Conservation (phyloP, 805 yeast genomes). For the Suhomyces vadensis region DNA sequence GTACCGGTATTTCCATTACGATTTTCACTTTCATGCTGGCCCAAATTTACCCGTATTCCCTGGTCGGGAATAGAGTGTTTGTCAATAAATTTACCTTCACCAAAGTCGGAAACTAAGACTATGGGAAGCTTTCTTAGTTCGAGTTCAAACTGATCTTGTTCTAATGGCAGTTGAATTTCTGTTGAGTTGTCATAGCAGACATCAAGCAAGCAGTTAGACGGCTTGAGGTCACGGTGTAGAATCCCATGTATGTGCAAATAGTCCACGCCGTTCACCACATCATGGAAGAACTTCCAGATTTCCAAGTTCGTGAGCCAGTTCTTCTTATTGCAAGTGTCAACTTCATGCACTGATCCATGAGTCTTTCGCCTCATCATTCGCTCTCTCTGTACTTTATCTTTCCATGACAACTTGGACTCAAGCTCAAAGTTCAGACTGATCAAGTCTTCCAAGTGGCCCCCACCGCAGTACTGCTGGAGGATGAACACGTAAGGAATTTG, state of each 20-base stretch:
- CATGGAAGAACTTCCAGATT: slow-evolving; percentile 66
- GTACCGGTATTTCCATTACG: slow-evolving; percentile 90
- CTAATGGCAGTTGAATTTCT: background rate
- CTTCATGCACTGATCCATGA: slow-evolving; percentile 1
- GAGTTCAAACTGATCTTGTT: slow-evolving; percentile 13
- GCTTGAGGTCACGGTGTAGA: slow-evolving; percentile 87
- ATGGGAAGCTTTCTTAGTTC: slow-evolving; percentile 49
- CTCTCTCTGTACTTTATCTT: slow-evolving; percentile 30
- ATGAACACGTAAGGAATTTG: slow-evolving; percentile 72
- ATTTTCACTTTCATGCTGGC: slow-evolving; percentile 33
- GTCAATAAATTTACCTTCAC: slow-evolving; percentile 81
- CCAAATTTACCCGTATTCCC: background rate
- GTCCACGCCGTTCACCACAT: slow-evolving; percentile 67
- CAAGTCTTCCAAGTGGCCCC: slow-evolving; percentile 81
- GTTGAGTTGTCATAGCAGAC: slow-evolving; percentile 20
- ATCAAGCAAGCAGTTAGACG: slow-evolving; percentile 77
- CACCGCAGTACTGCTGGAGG: slow-evolving; percentile 83
- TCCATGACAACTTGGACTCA: slow-evolving; percentile 23
- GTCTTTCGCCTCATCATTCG: slow-evolving; percentile 22
- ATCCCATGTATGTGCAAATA: slow-evolving; percentile 74
- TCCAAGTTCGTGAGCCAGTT: slow-evolving; percentile 54
- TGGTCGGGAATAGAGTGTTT: slow-evolving; percentile 24
- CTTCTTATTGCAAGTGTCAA: background rate
- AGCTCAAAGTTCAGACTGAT: slow-evolving; percentile 24
- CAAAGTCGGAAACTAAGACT: slow-evolving; percentile 84